Conservation (phyloP, 2,329 filamentous ascomycete species). For the Penicillium rolfsii region DNA sequence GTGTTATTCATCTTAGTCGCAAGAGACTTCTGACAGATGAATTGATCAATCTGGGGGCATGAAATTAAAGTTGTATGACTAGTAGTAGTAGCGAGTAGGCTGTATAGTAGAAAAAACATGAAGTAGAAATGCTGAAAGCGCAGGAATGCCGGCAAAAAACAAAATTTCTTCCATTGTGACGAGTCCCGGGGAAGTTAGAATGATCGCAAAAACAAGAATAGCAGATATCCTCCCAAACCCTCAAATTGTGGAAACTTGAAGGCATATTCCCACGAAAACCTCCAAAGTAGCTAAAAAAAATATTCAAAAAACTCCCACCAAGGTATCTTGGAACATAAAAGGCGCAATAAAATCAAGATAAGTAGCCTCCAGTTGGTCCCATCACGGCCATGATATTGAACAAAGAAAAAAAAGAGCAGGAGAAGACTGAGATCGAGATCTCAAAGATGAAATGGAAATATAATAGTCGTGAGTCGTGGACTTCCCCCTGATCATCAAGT, state of each 20-base stretch:
- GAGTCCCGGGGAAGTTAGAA: neutral
- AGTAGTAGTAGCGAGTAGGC: neutral
- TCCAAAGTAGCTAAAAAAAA: neutral
- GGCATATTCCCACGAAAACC: neutral
- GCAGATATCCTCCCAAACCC: constrained; percentile 3
- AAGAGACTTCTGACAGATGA: neutral
- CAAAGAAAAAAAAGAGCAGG: neutral
- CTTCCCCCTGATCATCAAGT: constrained; percentile 10
- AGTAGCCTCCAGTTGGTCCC: neutral
- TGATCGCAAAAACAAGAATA: neutral
- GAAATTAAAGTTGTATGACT: neutral
- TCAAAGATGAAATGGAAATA: neutral
- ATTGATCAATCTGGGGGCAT: neutral
- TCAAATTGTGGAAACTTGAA: neutral
- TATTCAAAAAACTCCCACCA: constrained; percentile 12
- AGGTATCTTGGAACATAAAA: constrained; percentile 25
- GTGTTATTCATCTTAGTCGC: too few relatives aligned
- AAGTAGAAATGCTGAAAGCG: neutral
- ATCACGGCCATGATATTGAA: neutral
- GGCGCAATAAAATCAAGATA: constrained; percentile 1
- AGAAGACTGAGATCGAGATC: neutral
- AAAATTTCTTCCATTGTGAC: neutral
- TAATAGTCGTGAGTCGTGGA: neutral
- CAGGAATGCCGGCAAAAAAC: neutral
- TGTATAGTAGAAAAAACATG: constrained; percentile 3